Base-by-base conservation (phyloP, 2,329 filamentous ascomycete genomes). In the Dryadomyces quercivorus region DNA sequence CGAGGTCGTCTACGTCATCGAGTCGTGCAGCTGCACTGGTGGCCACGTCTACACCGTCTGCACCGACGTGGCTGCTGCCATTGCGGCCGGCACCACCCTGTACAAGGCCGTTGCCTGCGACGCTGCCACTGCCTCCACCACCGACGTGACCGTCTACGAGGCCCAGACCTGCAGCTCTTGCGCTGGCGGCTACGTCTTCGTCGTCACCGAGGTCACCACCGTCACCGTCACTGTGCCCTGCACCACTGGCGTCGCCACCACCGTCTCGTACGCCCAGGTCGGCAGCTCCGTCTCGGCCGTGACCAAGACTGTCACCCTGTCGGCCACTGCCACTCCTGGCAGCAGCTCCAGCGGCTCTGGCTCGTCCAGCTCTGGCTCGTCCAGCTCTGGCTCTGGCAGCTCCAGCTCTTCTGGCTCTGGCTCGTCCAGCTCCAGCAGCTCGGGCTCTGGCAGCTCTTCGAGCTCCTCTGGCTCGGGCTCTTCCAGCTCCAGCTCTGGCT, bases 1-100 rank as follows among this genome's bases (percentile, higher is more conserved):
- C 3, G 50, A 55, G 45, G 31, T 52, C 18, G 54, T 55, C 54
- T 55, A 55, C 50, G 10, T 55, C 26, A 45, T 52, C 18, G 45
- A 55, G 54, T 38, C 44, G 50, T 55, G 54, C 38, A 36, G 50
- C 45, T 55, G 54, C 54, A 13, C 40, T 13, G 38, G 54, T 13
- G 54, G 54, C 45, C 22, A 49, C 12, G 26, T 18, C 16, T 55
- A 55, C 50, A 44, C 48, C 40, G 38, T 42, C 20, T 10, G 6
- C 16, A 4, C 21, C 9, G 44, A 52, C 9, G 43, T 31, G 1
- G 20, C 44, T 20, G 15, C 26, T 16, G 45, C 54, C 18, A 38
- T 43, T 8, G 36, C 21, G 7, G 3, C n/a, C 13, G 26, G 36
- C 3, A 15, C 34, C 9, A 55, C 50, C 8, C 9, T 52, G 16